phyloP scores from a whole-genome alignment of 2,329 filamentous ascomycete species.

The Fusarium brevicatenulatum region DNA sequence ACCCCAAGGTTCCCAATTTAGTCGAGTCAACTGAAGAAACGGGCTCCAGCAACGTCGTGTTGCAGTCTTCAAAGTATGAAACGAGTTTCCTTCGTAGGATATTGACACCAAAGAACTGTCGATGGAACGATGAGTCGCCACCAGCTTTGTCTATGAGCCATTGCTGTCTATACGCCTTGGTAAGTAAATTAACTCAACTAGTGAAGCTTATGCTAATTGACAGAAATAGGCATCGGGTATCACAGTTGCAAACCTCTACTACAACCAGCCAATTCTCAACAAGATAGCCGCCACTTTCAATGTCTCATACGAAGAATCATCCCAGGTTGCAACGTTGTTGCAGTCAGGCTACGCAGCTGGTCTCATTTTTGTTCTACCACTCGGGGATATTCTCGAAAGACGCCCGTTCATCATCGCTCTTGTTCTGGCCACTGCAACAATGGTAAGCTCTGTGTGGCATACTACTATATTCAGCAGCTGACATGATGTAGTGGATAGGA shows the following conservation, averaged over 20 bases:
- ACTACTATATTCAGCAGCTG: neutral
- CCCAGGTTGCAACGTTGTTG: slow-evolving; percentile 76
- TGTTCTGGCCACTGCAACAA: slow-evolving; percentile 72
- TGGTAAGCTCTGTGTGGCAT: slow-evolving; percentile 58
- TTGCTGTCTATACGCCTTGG: slow-evolving; percentile 77
- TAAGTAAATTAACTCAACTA: slow-evolving; percentile 40
- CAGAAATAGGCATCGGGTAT: slow-evolving; percentile 63
- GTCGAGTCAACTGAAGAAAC: slow-evolving; percentile 27
- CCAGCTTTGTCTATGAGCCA: slow-evolving; percentile 74
- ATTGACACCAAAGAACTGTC: slow-evolving; percentile 70
- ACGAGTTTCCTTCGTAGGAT: slow-evolving; percentile 35
- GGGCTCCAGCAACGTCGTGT: neutral
- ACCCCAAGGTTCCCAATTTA: neutral
- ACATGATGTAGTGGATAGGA: slow-evolving; percentile 66
- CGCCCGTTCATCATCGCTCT: slow-evolving; percentile 75
- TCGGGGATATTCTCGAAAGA: slow-evolving; percentile 76
- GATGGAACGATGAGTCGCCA: slow-evolving; percentile 73
- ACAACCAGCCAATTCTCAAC: slow-evolving; percentile 82
- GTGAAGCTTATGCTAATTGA: neutral
- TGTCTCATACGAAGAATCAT: slow-evolving; percentile 75
- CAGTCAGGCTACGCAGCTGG: slow-evolving; percentile 83
- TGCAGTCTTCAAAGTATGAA: slow-evolving; percentile 37
- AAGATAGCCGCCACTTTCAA: slow-evolving; percentile 76
- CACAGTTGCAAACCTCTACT: slow-evolving; percentile 84
- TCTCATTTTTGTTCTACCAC: slow-evolving; percentile 77